phyloP scores from a whole-genome alignment of 495 filamentous ascomycete species.

The Penicillium canescens region DNA sequence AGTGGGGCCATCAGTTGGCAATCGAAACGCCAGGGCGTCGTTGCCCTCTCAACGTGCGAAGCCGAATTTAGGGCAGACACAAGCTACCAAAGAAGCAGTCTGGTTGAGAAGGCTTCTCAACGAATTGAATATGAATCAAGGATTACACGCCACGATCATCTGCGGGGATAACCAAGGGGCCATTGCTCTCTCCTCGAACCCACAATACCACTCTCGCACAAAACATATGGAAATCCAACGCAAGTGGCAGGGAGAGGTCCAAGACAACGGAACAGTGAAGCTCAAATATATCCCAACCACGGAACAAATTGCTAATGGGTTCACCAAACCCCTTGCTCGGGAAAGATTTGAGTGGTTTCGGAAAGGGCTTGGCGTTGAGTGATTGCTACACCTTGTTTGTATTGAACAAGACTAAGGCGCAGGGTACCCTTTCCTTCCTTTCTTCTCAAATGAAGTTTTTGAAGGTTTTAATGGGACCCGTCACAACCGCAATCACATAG shows the following conservation, averaged over 20 bases:
- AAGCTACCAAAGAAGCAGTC: slow-evolving; percentile 42
- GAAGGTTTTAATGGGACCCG: too few species aligned
- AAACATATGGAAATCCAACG: slow-evolving; percentile 36
- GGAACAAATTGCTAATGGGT: too few species aligned
- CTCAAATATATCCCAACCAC: too few species aligned
- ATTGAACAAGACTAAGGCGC: too few species aligned
- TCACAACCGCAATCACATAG: too few species aligned
- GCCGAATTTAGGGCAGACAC: slow-evolving; percentile 35
- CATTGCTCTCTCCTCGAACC: slow-evolving; percentile 28
- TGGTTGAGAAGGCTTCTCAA: slow-evolving; percentile 34
- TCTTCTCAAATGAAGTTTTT: too few species aligned
- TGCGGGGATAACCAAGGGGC: slow-evolving; percentile 32
- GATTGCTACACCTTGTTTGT: too few species aligned
- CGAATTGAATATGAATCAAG: slow-evolving; percentile 24
- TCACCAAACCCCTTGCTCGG: too few species aligned
- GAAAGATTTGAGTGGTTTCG: too few species aligned
- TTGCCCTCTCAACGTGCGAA: too few species aligned
- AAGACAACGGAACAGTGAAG: slow-evolving; percentile 15
- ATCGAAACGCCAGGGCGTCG: slow-evolving; percentile 33
- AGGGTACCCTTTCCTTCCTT: too few species aligned
- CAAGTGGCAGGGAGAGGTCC: slow-evolving; percentile 27
- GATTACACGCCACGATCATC: slow-evolving; percentile 14
- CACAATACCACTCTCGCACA: slow-evolving; percentile 26
- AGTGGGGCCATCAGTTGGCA: slow-evolving; percentile 37
- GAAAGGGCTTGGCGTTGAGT: too few species aligned